phyloP scores from a whole-genome alignment of 257 asterid species.

The Cinchona pubescens region DNA sequence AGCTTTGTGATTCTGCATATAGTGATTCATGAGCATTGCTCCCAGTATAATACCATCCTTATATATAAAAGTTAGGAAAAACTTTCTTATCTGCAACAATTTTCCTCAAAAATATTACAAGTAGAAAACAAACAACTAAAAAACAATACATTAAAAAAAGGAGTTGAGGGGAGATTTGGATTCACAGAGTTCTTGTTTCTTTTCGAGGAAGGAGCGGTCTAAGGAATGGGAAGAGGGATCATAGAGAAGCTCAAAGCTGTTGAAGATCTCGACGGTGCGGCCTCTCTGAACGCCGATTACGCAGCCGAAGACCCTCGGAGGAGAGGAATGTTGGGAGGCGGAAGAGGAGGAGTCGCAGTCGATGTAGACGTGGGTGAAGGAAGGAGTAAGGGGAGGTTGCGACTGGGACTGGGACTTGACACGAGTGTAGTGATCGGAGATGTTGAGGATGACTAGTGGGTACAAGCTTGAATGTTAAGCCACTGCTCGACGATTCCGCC shows the following conservation, averaged over 20 bases:
- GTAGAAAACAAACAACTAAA: neutral
- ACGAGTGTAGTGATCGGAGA: constrained; percentile 93
- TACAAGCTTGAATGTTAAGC: constrained; percentile 93
- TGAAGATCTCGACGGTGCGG: constrained; percentile 96
- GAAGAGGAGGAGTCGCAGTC: constrained; percentile 27
- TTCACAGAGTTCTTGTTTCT: constrained; percentile 96
- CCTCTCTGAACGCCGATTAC: constrained; percentile 95
- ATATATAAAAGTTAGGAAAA: constrained; percentile 76
- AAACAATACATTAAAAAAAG: neutral
- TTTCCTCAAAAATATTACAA: neutral
- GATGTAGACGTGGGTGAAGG: constrained; percentile 31
- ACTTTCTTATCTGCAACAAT: constrained; percentile 83
- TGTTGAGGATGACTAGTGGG: constrained; percentile 86
- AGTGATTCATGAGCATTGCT: constrained; percentile 85
- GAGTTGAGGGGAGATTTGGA: neutral
- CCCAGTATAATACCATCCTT: constrained; percentile 98
- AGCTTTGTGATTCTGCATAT: constrained; percentile 91
- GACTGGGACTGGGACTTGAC: constrained; percentile 73
- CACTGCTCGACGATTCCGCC: constrained; percentile 98
- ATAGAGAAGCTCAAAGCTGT: constrained; percentile 86
- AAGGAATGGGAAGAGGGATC: constrained; percentile 66
- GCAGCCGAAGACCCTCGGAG: constrained; percentile 86
- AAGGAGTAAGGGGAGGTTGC: constrained; percentile 32
- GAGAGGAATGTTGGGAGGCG: constrained; percentile 22
- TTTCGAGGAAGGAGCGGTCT: constrained; percentile 82